phyloP scores from a whole-genome alignment of 371 early-diverging fungal genomes.

The Rhizopus delemar region DNA sequence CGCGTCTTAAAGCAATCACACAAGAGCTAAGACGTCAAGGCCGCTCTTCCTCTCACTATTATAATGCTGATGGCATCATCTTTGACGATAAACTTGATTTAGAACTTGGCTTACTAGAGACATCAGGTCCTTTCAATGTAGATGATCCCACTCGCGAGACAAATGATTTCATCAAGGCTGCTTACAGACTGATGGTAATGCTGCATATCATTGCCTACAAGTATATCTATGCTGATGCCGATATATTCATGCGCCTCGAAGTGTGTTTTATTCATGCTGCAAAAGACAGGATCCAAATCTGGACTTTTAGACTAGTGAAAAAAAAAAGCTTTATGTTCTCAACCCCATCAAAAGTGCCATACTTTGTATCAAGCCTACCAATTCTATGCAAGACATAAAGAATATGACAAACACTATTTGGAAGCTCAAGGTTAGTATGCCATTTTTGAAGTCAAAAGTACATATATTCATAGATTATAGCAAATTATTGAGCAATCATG shows the following conservation, averaged over 20 bases:
- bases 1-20: neutral
- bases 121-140: neutral
- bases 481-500: neutral
- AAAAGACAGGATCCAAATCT: neutral
- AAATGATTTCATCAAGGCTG: neutral
- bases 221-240: neutral
- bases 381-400: too few relatives aligned
- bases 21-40: neutral
- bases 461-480: too few relatives aligned
- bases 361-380: neutral
- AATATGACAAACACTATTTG: neutral
- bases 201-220: neutral
- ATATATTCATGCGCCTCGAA: neutral
- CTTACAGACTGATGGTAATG: neutral
- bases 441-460: too few relatives aligned
- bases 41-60: too few relatives aligned
- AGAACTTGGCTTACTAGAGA: neutral
- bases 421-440: too few relatives aligned
- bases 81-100: neutral
- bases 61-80: conserved; percentile 5
- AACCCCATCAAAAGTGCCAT: neutral
- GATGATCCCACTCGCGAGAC: neutral
- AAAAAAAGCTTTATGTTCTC: neutral
- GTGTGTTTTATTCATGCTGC: neutral
- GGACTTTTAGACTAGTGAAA: neutral